Conservation (phyloP, 1,284 basidiomycete species). For the Sporisorium iseilematis-ciliati region DNA sequence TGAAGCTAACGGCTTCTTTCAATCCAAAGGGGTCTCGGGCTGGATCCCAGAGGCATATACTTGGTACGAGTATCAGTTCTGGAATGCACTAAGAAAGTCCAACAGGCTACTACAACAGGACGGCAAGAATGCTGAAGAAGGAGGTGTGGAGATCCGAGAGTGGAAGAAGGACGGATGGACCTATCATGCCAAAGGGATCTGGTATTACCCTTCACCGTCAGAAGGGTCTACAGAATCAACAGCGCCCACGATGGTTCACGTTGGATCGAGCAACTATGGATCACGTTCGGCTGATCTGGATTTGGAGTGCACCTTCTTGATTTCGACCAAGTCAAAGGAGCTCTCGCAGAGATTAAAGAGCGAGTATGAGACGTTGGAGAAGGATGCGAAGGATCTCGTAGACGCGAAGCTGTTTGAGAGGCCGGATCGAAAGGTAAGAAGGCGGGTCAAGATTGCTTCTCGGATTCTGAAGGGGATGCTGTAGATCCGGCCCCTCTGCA, state of each 20-base stretch:
- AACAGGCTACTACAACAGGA: conserved; percentile 70
- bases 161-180: conserved; percentile 95
- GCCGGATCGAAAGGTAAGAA: conserved; percentile 77
- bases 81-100: conserved; percentile 73
- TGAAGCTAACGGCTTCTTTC: conserved; percentile 89
- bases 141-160: conserved; percentile 79
- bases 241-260: conserved; percentile 75
- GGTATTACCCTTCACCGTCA: conserved; percentile 25
- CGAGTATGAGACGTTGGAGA: conserved; percentile 72
- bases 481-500: conserved; percentile 12
- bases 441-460: conserved; percentile 71
- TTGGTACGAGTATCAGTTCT: conserved; percentile 84
- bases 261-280: conserved; percentile 96
- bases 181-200: conserved; percentile 91
- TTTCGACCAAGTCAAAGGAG: conserved; percentile 74
- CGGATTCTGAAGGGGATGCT: conserved; percentile 63
- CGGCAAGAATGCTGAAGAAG: conserved; percentile 22
- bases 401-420: conserved; percentile 72
- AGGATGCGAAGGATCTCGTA: conserved; percentile 71
- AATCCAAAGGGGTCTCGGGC: conserved; percentile 86
- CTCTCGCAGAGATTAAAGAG: conserved; percentile 68
- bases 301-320: conserved; percentile 89
- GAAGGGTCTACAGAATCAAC: not conserved
- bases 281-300: conserved; percentile 90
- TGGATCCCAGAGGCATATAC: conserved; percentile 97